phyloP scores from a whole-genome alignment of 495 filamentous ascomycete genomes.

The Penicillium cinerascens region DNA sequence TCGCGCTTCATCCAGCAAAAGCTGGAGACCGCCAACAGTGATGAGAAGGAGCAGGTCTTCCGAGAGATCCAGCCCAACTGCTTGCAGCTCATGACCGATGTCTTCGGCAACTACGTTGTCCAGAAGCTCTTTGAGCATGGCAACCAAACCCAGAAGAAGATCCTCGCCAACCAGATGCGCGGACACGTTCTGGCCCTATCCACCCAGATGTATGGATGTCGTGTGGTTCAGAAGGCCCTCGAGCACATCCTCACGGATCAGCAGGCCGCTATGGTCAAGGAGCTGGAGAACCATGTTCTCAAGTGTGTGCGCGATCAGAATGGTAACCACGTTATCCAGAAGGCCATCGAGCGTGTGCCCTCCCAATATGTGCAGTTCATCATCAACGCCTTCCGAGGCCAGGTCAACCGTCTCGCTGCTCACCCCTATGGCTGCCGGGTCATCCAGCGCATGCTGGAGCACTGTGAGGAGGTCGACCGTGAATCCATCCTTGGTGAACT shows the following conservation, averaged over 20 bases:
- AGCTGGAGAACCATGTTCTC: slow-evolving; percentile 75
- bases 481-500: slow-evolving; percentile 73
- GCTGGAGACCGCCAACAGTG: slow-evolving; percentile 89
- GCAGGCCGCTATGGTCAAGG: slow-evolving; percentile 78
- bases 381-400: slow-evolving; percentile 76
- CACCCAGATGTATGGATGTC: slow-evolving; percentile 88
- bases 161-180: slow-evolving; percentile 81
- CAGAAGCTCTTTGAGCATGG: slow-evolving; percentile 98
- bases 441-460: slow-evolving; percentile 88
- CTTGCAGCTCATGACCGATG: slow-evolving; percentile 88
- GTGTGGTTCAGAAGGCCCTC: slow-evolving; percentile 94
- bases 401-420: slow-evolving; percentile 72
- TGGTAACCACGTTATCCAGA: slow-evolving; percentile 96
- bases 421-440: slow-evolving; percentile 92
- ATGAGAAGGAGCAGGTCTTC: slow-evolving; percentile 95
- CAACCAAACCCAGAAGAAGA: slow-evolving; percentile 87
- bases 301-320: slow-evolving; percentile 85
- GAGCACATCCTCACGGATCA: slow-evolving; percentile 90
- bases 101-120: slow-evolving; percentile 98
- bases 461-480: slow-evolving; percentile 71
- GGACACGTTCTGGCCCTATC: slow-evolving; percentile 76
- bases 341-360: slow-evolving; percentile 84
- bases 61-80: slow-evolving; percentile 78
- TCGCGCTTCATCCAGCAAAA: slow-evolving; percentile 96
- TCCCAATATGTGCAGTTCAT: slow-evolving; percentile 82